Evolutionary conservation across 2,329 filamentous ascomycete species (phyloP), one percentile per base, ranked within the genome.

Genomic region (Grosmannia serpens): DNA sequence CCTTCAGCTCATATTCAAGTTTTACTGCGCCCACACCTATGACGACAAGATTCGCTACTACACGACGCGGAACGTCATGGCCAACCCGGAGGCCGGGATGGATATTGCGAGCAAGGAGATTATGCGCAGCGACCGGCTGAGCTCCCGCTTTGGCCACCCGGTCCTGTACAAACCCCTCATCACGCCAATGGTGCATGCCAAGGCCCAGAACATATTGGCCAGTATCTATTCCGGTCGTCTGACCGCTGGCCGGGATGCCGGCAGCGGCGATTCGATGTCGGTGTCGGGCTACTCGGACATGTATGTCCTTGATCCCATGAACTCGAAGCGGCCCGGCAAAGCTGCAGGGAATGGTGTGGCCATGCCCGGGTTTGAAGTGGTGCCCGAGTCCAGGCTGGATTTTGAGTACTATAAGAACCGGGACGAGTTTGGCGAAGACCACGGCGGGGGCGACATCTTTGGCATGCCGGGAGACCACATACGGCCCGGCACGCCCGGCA

Each of bases 121-220:
- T 20, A 69, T 76, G 69, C 82, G 80, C 66, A 85, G 73, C 68
- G 91, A 87, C 70, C 87, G 82, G 66, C 81, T 91, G 58, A 87
- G 82, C 60, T 84, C 84, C 27, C 82, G 88, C 29, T 99, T 96
- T 68, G 91, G 91, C 2, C 90, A 99, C 69, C 94, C 92, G 1
- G 91, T 89, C 5, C 78, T 97, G 20, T 96, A 94, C 75, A 88
- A 88, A 70, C 87, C 88, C 4, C 79, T 97, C 24, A 91, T 92
- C 65, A 95, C 91, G 0, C 92, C 92, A 3, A 96, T 97, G 91
- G 92, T 97, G 4, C 87, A 95, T 66, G 87, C 89, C 57, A 95
- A 88, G 71, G 89, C 90, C 2, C 89, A 94, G 66, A 91, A 94
- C 60, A 80, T 94, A 47, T 79, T 99, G 11, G 86, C 87, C n/a